A percentile compares a stretch with the other conserved stretches of the same genome.
phyloP scores from a whole-genome alignment of 129 eudicot genomes.

The Artemisia tridentata region DNA sequence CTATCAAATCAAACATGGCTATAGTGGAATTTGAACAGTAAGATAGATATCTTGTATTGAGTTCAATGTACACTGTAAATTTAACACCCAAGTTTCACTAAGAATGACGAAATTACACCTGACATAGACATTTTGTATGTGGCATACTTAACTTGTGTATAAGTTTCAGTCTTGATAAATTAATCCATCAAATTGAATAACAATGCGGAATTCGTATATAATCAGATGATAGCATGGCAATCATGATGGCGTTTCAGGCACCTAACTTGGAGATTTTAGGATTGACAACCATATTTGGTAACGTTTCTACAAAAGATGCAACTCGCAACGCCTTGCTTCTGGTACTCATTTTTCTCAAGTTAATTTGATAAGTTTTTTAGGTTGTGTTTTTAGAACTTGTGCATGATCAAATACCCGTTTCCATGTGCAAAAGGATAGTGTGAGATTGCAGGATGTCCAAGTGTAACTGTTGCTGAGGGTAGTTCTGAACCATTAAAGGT shows the following conservation, averaged over 20 bases:
- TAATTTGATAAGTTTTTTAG: conserved; percentile 2
- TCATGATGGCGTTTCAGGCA: conserved; percentile 86
- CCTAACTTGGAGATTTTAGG: conserved; percentile 72
- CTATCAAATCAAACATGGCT: too few relatives aligned
- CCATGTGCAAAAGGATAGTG: conserved; percentile 87
- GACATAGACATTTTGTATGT: too few relatives aligned
- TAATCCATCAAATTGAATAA: conserved; percentile 2
- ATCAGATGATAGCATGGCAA: conserved; percentile 91
- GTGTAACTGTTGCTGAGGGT: conserved; percentile 85
- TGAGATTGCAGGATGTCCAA: conserved; percentile 90
- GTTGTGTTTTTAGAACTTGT: conserved; percentile 24
- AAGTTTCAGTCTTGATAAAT: neutral
- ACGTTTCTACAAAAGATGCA: conserved; percentile 75
- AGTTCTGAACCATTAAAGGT: conserved; percentile 80
- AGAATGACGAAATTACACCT: too few relatives aligned
- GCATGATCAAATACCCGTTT: conserved; percentile 47
- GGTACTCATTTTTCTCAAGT: conserved; percentile 47
- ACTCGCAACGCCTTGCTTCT: conserved; percentile 78
- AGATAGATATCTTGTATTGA: neutral
- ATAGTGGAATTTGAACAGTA: too few relatives aligned
- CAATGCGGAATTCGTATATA: conserved; percentile 15
- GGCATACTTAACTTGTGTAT: neutral
- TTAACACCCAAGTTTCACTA: too few relatives aligned
- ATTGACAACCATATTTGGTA: conserved; percentile 76
- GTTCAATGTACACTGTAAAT: neutral